Evolutionary conservation across 2,329 filamentous ascomycete genomes (phyloP).

Genomic region (Parastagonospora avenae): DNA sequence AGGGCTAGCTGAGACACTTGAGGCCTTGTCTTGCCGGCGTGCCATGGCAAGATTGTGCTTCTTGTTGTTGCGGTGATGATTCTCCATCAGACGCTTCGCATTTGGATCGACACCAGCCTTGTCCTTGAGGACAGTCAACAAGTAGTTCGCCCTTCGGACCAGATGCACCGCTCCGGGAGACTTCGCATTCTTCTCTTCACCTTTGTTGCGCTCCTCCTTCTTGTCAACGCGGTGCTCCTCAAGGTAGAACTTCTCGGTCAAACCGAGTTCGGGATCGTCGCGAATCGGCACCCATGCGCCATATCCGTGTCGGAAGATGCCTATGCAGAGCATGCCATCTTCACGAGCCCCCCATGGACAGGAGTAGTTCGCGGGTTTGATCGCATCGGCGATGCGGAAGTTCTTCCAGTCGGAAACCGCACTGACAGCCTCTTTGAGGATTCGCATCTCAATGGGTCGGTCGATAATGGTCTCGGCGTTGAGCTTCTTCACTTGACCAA

Average conservation of each 20-base stretch:
- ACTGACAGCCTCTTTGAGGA: slow-evolving; percentile 76
- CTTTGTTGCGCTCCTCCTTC: slow-evolving; percentile 87
- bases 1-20: slow-evolving; percentile 73
- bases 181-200: slow-evolving; percentile 73
- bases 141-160: slow-evolving; percentile 90
- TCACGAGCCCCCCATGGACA: slow-evolving; percentile 92
- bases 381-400: slow-evolving; percentile 89
- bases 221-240: slow-evolving; percentile 98
- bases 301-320: slow-evolving; percentile 91
- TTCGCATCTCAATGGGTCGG: slow-evolving; percentile 83
- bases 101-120: slow-evolving; percentile 74
- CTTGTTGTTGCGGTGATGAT: slow-evolving; percentile 94
- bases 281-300: slow-evolving; percentile 95
- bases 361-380: slow-evolving; percentile 88
- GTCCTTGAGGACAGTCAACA: slow-evolving; percentile 92
- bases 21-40: slow-evolving; percentile 61
- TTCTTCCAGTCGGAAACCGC: slow-evolving; percentile 69
- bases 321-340: slow-evolving; percentile 95
- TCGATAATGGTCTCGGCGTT: slow-evolving; percentile 96
- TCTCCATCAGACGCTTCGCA: slow-evolving; percentile 81
- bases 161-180: slow-evolving; percentile 97
- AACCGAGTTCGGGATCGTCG: slow-evolving; percentile 83
- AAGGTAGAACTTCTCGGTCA: slow-evolving; percentile 90
- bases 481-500: slow-evolving; percentile 88
- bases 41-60: slow-evolving; percentile 65